Conservation (phyloP, 148 eudicot species). For the Linanthus parryae region DNA sequence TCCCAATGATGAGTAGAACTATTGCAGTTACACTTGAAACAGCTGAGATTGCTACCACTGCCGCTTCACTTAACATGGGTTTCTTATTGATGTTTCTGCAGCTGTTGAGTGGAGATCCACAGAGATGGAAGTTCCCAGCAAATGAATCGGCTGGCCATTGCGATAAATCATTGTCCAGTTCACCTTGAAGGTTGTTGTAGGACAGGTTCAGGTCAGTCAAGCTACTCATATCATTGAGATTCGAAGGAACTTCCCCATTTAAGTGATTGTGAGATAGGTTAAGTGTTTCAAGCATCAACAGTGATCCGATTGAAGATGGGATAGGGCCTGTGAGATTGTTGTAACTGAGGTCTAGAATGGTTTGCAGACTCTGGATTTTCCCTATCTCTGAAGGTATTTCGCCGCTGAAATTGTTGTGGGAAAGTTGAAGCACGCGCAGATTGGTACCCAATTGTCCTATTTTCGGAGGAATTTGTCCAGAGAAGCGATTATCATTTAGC, state of each 20-base stretch:
- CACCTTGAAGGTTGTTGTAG: slow-evolving; percentile 63
- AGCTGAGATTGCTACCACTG: slow-evolving; percentile 44
- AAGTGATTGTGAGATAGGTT: slow-evolving; percentile 75
- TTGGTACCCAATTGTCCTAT: slow-evolving; percentile 62
- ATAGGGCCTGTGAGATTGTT: slow-evolving; percentile 64
- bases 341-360: slow-evolving; percentile 64
- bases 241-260: slow-evolving; percentile 53
- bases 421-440: slow-evolving; percentile 60
- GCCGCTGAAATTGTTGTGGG: slow-evolving; percentile 59
- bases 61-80: slow-evolving; percentile 19
- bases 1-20: slow-evolving; percentile 41
- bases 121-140: slow-evolving; percentile 55
- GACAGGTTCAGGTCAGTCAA: slow-evolving; percentile 65
- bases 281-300: slow-evolving; percentile 63
- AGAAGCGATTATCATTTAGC: slow-evolving; percentile 45
- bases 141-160: slow-evolving; percentile 65
- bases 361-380: slow-evolving; percentile 65
- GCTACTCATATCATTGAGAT: slow-evolving; percentile 65
- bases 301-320: slow-evolving; percentile 55
- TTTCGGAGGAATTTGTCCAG: slow-evolving; percentile 60
- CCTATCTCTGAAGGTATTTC: slow-evolving; percentile 65
- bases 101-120: slow-evolving; percentile 60
- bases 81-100: slow-evolving; percentile 27
- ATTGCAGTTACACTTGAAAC: slow-evolving; percentile 45
- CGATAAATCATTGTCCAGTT: slow-evolving; percentile 45